phyloP scores from a whole-genome alignment of 208 protist species.

The Plasmodiophora brassicae region DNA sequence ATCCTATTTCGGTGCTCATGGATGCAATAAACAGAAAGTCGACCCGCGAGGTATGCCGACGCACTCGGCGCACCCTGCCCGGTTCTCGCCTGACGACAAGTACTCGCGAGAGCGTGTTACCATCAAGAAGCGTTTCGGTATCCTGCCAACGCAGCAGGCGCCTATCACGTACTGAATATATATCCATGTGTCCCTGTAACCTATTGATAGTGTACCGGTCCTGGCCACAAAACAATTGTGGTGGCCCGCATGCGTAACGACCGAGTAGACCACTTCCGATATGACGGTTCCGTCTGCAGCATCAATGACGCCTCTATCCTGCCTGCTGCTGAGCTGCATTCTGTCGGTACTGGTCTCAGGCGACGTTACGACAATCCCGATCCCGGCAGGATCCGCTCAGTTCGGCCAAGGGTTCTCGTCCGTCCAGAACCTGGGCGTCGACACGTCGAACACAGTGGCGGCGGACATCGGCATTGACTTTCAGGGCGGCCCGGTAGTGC shows the following conservation, averaged over 20 bases:
- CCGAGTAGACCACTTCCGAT: not conserved
- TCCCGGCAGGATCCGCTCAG: not conserved
- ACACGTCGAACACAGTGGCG: not conserved
- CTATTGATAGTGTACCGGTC: not conserved
- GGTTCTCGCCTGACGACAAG: conserved; percentile 78
- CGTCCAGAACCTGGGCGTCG: not conserved
- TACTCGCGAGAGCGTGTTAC: conserved; percentile 69
- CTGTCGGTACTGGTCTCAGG: too few relatives aligned
- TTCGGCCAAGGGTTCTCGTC: not conserved
- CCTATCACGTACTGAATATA: conserved; percentile 12
- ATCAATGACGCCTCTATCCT: not conserved
- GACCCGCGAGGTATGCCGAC: conserved; percentile 47
- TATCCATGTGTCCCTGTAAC: not conserved
- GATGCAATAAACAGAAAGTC: conserved; percentile 21
- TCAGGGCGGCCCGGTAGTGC: not conserved
- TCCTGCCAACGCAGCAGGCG: conserved; percentile 69
- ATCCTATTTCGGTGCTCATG: not conserved
- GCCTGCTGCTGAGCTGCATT: too few relatives aligned
- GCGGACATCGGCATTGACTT: conserved; percentile 7
- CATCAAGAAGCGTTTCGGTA: conserved; percentile 72
- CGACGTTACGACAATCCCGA: not conserved
- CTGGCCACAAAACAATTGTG: not conserved
- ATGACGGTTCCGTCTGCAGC: not conserved
- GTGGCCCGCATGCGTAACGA: not conserved
- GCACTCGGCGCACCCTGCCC: conserved; percentile 62